phyloP scores from a whole-genome alignment of 306 rosid genomes.

The Bauhinia variegata region DNA sequence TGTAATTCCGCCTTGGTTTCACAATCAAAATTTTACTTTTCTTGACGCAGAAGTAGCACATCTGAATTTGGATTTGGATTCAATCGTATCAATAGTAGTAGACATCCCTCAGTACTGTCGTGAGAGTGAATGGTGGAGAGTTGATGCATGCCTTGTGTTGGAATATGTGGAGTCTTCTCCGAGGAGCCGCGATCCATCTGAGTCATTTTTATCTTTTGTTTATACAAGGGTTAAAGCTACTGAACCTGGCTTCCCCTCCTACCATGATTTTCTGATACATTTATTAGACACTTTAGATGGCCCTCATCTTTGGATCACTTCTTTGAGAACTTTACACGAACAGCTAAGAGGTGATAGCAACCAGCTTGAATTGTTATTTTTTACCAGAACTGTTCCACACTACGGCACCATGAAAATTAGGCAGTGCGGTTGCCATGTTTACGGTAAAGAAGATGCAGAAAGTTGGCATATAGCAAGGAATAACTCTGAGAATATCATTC shows the following conservation, averaged over 20 bases:
- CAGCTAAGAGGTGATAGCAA: conserved; percentile 14
- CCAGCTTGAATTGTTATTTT: not conserved
- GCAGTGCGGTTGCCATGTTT: conserved; percentile 21
- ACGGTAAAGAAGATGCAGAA: conserved; percentile 23
- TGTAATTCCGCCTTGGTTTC: conserved; percentile 29
- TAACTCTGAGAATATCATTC: too few species aligned
- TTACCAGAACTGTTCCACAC: not conserved
- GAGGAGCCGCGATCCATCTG: too few species aligned
- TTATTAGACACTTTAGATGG: too few species aligned
- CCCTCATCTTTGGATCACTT: not conserved
- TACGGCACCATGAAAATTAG: conserved; percentile 5
- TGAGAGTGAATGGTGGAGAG: conserved; percentile 26
- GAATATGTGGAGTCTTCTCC: conserved; percentile 13
- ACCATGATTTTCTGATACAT: not conserved
- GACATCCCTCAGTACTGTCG: not conserved
- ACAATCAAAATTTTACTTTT: conserved; percentile 16
- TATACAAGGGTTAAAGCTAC: not conserved
- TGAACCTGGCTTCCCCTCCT: not conserved
- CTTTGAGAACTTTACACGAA: too few species aligned
- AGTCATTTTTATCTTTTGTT: not conserved
- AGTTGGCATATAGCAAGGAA: not conserved
- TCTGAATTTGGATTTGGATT: not conserved
- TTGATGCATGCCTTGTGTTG: conserved; percentile 24
- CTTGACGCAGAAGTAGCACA: not conserved
- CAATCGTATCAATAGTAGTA: conserved; percentile 30